Base-by-base conservation (phyloP, 2,329 filamentous ascomycete species). In the Pseudogymnoascus sp. region DNA sequence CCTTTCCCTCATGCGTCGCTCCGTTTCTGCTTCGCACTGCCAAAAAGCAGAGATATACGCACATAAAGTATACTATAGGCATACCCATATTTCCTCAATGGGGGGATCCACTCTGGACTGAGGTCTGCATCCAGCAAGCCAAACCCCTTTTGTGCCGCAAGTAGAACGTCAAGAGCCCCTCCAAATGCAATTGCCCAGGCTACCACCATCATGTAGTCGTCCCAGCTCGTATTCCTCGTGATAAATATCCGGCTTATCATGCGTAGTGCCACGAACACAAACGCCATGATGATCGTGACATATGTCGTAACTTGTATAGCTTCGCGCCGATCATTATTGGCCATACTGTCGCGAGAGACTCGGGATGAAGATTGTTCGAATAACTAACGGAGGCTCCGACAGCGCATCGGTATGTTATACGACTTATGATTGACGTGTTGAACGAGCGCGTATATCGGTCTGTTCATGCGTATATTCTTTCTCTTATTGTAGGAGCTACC, bases 171-270 rank as follows among this genome's bases (percentile, higher is more conserved):
- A 62, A 86, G 79, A 21, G 82, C 83, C 48, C 89, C 74, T 35
- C 82, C 86, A 63, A 87, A 81, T 45, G 84, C 81, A 39, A 90
- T 71, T 13, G 82, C 64, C 90, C 90, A 95, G 61, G 90, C 89
- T 38, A 88, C 64, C 4, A 90, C 71, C 72, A 95, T 92, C 65
- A 88, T 81, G 71, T 85, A 86, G 76, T 95, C 90, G 72, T 95
- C 90, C 76, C 82, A 82, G 61, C 79, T 83, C 52, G 90, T 73
- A 59, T 81, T 84, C 65, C 82, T 83, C 57, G 95, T 87, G 57
- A 95, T 85, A 56, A 80, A 82, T 39, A 81, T 76, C 26, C 90
- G 82, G 61, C 88, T 90, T 52, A 88, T 74, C 65, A 94, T 77
- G 58, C 90, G 84, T 30, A 88, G 79, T 41, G 78, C 77, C 65